Base-by-base conservation (phyloP, 75 land plant species). In the Azolla pinnata region DNA sequence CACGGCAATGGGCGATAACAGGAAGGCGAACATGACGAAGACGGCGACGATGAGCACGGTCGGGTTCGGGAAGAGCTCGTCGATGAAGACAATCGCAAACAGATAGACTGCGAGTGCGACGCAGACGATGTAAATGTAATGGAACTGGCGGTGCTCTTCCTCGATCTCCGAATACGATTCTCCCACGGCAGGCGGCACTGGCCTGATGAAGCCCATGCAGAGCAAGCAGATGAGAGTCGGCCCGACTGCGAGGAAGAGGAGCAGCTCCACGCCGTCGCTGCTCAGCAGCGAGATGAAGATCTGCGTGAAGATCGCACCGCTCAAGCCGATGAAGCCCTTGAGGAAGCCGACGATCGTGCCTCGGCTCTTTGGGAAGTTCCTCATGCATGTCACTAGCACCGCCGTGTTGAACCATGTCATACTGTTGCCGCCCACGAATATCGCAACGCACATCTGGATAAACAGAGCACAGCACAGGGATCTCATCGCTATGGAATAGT, bases 381-480 rank as follows among this genome's bases (percentile, higher is more conserved):
- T 71, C 69, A 71, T 65, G 56, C 57, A 54, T 0, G 74, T 71
- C 14, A 71, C 74, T 2, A 71, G 32, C 12, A 58, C 57, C 25
- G 74, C 74, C 0, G 74, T 71, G 57, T 65, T 65, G 38, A 71
- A 59, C 58, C 64, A 71, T 21, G 74, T 71, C 44, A 63, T 44
- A 20, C 67, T 65, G 20, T 71, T 71, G n/a, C 62, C 68, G 4
- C 74, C 74, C 7, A 65, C 18, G 24, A 29, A 48, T 10, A 58
- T 51, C 12, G 69, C 51, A n/a, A 65, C 0, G 40, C 68, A 65
- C 68, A 71, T 65, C 74, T 71, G n/a, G n/a, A n/a, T n/a, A n/a
- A n/a, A n/a, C n/a, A n/a, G n/a, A n/a, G n/a, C n/a, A n/a, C n/a
- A n/a, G n/a, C n/a, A n/a, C n/a, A n/a, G n/a, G n/a, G n/a, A n/a